Conservation (phyloP, 23 red algal species). For the Gracilaria caudata region DNA sequence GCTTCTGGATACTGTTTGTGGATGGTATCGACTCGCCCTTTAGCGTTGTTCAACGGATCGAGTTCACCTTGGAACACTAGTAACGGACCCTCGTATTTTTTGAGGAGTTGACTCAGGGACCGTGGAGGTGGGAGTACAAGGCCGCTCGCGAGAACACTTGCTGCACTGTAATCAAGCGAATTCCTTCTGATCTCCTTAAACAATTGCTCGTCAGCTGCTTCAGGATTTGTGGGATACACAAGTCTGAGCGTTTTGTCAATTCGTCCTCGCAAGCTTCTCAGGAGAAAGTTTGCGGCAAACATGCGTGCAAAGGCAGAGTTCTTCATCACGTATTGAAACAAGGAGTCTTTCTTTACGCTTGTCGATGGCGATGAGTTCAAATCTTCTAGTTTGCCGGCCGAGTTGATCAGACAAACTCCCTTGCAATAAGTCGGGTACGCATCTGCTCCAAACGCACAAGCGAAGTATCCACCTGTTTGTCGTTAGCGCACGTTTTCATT, state of each 20-base stretch:
- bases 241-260: conserved; percentile 67
- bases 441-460: conserved; percentile 71
- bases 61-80: conserved; percentile 76
- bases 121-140: conserved; percentile 63
- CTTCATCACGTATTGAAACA: conserved; percentile 43
- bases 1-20: conserved; percentile 29
- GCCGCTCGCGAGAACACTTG: conserved; percentile 74
- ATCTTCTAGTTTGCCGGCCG: conserved; percentile 59
- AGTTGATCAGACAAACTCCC: conserved; percentile 61
- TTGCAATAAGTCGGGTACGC: conserved; percentile 25
- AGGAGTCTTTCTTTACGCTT: neutral
- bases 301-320: conserved; percentile 29
- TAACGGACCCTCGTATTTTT: conserved; percentile 64
- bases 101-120: conserved; percentile 56
- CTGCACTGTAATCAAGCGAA: conserved; percentile 76
- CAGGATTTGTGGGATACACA: conserved; percentile 77
- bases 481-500: neutral
- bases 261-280: conserved; percentile 57
- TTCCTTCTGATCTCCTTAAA: conserved; percentile 58
- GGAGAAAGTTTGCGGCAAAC: conserved; percentile 40
- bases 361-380: neutral
- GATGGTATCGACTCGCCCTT: conserved; percentile 51
- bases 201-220: conserved; percentile 50
- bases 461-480: conserved; percentile 64
- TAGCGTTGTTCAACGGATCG: conserved; percentile 78